A percentile compares a stretch with the other conserved stretches of the same genome.
These are phyloP conservation scores for Fistulinella prunicolor DNA, from an alignment of 768 basidiomycete species.

Conservation along the genomic window DNA sequence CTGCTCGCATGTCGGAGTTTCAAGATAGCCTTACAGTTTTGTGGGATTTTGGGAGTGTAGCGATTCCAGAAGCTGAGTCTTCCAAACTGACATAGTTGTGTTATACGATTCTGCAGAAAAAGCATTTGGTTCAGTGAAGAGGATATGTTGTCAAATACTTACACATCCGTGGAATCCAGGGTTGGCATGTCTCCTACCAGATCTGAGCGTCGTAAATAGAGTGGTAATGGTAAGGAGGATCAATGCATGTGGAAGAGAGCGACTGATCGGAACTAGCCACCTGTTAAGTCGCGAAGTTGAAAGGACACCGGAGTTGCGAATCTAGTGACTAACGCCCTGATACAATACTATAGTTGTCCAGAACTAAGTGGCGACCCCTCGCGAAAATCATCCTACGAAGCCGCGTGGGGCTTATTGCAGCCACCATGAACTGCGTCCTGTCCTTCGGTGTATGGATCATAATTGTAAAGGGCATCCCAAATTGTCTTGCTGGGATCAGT, in stretches of 20 bases:
- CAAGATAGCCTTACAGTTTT: slow-evolving; percentile 44
- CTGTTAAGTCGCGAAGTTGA: slow-evolving; percentile 15
- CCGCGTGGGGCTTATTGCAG: slow-evolving; percentile 28
- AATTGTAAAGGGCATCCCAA: slow-evolving; percentile 57
- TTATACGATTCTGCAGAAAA: too few relatives aligned
- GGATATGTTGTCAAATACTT: slow-evolving; percentile 18
- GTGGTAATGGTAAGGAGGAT: slow-evolving; percentile 71
- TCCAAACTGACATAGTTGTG: slow-evolving; percentile 47
- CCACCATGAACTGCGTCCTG: too few relatives aligned
- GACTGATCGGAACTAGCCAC: slow-evolving; percentile 33
- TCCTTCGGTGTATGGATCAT: slow-evolving; percentile 46
- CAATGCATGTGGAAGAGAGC: slow-evolving; percentile 36
- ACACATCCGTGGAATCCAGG: slow-evolving; percentile 73
- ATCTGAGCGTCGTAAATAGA: slow-evolving; percentile 68
- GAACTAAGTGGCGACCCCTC: slow-evolving; percentile 65
- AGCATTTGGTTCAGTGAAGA: too few relatives aligned
- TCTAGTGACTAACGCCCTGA: slow-evolving; percentile 55
- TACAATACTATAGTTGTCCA: slow-evolving; percentile 91
- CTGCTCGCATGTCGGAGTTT: slow-evolving; percentile 49
- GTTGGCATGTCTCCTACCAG: slow-evolving; percentile 74
- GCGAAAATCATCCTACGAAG: slow-evolving; percentile 32
- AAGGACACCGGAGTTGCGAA: not conserved
- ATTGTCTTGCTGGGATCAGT: slow-evolving; percentile 48
- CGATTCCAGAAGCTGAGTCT: slow-evolving; percentile 30
- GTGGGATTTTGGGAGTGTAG: slow-evolving; percentile 34